Conservation (phyloP, 768 basidiomycete species). For the Collybia nuda region DNA sequence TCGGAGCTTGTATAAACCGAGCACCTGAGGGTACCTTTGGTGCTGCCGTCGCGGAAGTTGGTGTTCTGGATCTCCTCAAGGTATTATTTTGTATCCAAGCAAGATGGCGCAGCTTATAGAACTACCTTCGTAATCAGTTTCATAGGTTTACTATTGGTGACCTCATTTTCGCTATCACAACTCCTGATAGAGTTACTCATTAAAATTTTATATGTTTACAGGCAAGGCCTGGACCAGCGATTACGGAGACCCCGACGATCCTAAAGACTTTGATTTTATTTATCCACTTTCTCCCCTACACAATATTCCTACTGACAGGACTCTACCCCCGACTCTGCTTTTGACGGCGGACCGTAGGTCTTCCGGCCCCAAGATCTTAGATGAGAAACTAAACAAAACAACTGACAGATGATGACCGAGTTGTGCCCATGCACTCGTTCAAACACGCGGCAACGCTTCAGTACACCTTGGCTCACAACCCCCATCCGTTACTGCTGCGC, state of each 20-base stretch:
- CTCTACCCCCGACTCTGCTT: conserved; percentile 70
- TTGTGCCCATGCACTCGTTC: conserved; percentile 86
- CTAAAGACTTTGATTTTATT: conserved; percentile 84
- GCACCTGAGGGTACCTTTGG: conserved; percentile 76
- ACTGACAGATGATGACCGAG: conserved; percentile 72
- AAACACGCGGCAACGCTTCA: conserved; percentile 82
- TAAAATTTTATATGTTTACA: conserved; percentile 19
- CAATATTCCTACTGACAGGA: conserved; percentile 62
- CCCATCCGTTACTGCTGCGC: conserved; percentile 70
- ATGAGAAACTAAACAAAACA: neutral
- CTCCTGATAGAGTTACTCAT: conserved; percentile 5
- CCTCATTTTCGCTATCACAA: conserved; percentile 3
- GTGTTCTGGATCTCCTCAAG: conserved; percentile 78
- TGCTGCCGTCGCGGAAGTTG: conserved; percentile 80
- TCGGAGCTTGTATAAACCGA: conserved; percentile 84
- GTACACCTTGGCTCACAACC: conserved; percentile 60
- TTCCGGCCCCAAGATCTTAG: neutral
- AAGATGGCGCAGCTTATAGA: conserved; percentile 1
- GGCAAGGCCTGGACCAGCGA: conserved; percentile 79
- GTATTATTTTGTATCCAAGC: conserved; percentile 30
- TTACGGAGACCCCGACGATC: conserved; percentile 73
- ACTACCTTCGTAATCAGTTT: conserved; percentile 41
- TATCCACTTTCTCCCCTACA: conserved; percentile 79
- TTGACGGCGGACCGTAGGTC: conserved; percentile 79
- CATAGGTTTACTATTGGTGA: conserved; percentile 74